phyloP scores from a whole-genome alignment of 2,329 filamentous ascomycete species.

The Lithohypha guttulata region DNA sequence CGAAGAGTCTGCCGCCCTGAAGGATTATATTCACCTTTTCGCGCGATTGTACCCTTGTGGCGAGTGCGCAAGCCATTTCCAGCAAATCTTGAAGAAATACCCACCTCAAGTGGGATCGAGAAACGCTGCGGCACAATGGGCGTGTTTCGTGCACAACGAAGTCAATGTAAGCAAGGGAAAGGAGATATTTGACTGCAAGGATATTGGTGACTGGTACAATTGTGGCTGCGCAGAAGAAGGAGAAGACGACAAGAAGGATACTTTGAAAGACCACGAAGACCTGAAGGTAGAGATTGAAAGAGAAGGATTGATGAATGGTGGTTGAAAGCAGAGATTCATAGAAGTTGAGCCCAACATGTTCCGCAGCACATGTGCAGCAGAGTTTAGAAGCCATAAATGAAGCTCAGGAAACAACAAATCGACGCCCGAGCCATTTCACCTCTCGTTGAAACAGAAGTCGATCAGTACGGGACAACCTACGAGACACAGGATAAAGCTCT shows the following conservation, averaged over 20 bases:
- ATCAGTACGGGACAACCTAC: too few species aligned
- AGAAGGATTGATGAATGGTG: slow-evolving; percentile 20
- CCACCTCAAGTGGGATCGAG: slow-evolving; percentile 54
- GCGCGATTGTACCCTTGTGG: slow-evolving; percentile 56
- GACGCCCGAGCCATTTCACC: too few species aligned
- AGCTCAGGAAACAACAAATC: too few species aligned
- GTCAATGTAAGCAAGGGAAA: slow-evolving; percentile 54
- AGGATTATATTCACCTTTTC: slow-evolving; percentile 53
- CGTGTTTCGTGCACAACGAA: slow-evolving; percentile 56
- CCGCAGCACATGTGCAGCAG: too few species aligned
- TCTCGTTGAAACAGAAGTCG: too few species aligned
- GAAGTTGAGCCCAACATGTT: too few species aligned
- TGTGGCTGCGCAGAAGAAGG: slow-evolving; percentile 55
- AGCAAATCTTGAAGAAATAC: slow-evolving; percentile 49
- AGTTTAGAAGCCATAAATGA: too few species aligned
- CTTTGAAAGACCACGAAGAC: slow-evolving; percentile 13
- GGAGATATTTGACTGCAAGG: slow-evolving; percentile 51
- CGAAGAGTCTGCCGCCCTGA: slow-evolving; percentile 50
- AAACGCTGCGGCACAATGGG: slow-evolving; percentile 54
- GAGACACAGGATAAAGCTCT: too few species aligned
- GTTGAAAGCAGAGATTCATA: slow-evolving; percentile 14
- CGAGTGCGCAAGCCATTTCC: slow-evolving; percentile 56
- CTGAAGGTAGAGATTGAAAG: slow-evolving; percentile 20
- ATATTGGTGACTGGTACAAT: slow-evolving; percentile 57
- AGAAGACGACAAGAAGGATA: slow-evolving; percentile 42